Percentiles rank a stretch among this genome's conserved stretches.
phyloP scores from a whole-genome alignment of 2,329 filamentous ascomycete genomes.

The Monosporascus sp. region DNA sequence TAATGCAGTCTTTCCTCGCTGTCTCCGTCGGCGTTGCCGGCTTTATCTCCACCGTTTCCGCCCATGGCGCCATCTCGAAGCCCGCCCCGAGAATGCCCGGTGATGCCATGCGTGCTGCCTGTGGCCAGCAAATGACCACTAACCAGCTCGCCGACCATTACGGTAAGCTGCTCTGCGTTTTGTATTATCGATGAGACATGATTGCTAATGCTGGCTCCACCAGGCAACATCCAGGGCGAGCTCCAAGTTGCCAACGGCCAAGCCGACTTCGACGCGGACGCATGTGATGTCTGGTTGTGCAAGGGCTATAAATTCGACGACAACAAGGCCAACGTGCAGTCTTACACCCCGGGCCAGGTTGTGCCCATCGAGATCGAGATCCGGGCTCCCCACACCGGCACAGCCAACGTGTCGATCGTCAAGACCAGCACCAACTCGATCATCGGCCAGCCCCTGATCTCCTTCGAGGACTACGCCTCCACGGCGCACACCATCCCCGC shows the following conservation, averaged over 20 bases:
- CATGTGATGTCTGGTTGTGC: conserved; percentile 50
- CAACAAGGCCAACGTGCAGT: conserved; percentile 44
- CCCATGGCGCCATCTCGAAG: conserved; percentile 46
- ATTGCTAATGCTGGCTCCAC: neutral
- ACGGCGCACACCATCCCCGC: conserved; percentile 34
- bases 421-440: conserved; percentile 41
- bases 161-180: conserved; percentile 21
- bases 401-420: conserved; percentile 50
- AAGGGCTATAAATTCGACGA: conserved; percentile 54
- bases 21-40: conserved; percentile 19
- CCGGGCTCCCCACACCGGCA: conserved; percentile 47
- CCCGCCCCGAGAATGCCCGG: conserved; percentile 46
- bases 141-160: conserved; percentile 48
- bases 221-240: conserved; percentile 47
- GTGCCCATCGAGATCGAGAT: conserved; percentile 40
- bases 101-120: conserved; percentile 43
- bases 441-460: conserved; percentile 41
- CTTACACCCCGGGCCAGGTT: conserved; percentile 43
- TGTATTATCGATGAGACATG: neutral
- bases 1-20: conserved; percentile 12
- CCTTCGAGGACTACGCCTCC: conserved; percentile 45
- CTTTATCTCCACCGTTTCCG: conserved; percentile 38
- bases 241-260: conserved; percentile 42
- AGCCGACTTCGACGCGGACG: conserved; percentile 39
- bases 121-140: conserved; percentile 48